These are phyloP conservation scores for Eimeria acervulina DNA, from an alignment of 169 alveolate species.

Conservation along the genomic window DNA sequence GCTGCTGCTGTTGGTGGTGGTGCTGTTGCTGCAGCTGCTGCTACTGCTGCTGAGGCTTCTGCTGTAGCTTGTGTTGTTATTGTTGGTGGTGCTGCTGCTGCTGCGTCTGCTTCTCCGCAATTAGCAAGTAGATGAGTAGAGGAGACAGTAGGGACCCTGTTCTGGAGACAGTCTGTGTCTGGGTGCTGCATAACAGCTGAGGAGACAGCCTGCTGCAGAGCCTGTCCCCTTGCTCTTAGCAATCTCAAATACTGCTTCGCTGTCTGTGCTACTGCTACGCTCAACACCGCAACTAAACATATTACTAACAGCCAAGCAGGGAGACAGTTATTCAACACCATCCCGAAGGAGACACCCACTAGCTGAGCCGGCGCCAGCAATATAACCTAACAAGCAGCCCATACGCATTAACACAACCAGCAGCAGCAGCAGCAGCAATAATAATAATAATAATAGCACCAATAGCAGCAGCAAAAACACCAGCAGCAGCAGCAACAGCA, in stretches of 20 bases:
- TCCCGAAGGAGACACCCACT: conserved; percentile 79
- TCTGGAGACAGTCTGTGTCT: background rate
- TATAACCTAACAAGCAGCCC: too few species aligned
- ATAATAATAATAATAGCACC: background rate
- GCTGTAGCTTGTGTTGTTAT: background rate
- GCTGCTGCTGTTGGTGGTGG: background rate
- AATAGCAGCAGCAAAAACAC: background rate
- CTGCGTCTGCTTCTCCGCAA: background rate
- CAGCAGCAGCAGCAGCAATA: conserved; percentile 1
- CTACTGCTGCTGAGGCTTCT: background rate
- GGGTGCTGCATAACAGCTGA: background rate
- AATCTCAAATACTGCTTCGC: background rate
- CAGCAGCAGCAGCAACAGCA: background rate
- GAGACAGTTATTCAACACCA: conserved; percentile 53
- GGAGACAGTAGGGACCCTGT: background rate
- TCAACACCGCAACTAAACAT: conserved; percentile 15
- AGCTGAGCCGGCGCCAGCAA: conserved; percentile 82
- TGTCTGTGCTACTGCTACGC: background rate
- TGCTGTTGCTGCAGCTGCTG: background rate
- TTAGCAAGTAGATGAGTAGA: background rate
- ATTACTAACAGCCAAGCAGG: conserved; percentile 80
- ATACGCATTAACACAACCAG: too few species aligned
- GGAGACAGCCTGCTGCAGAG: background rate
- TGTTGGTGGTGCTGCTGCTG: conserved; percentile 16
- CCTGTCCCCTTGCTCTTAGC: background rate